Evolutionary conservation across 1,284 basidiomycete genomes (phyloP), one percentile per base, ranked within the genome.

Genomic region (Cryptococcus wingfieldii): DNA sequence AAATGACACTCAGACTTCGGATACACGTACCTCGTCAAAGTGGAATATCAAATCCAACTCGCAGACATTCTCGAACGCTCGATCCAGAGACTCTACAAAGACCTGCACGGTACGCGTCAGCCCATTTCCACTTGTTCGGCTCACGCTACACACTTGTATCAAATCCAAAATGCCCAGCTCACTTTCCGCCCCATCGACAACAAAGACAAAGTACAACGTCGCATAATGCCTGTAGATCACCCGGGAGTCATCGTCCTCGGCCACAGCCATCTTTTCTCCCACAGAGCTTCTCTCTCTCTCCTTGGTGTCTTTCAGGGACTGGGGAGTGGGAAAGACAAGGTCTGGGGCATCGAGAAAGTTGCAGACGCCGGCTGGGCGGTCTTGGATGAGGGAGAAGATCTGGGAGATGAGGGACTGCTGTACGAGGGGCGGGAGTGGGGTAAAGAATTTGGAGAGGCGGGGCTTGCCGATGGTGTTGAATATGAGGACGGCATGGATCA

Each of bases 11-110:
- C 19, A 16, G 9, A n/a, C 37, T 38, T 16, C 13, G 31, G 18
- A 13, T 13, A 37, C 41, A 68, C 81, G 42, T 59, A 92, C 94
- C 80, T 98, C 90, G 74, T 98, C 95, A 69, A 97, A 98, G 77
- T 98, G 92, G 76, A 98, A 98, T 56, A 98, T 95, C 27, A 99
- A 82, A 74, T 99, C 96, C 46, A 99, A 81, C 77, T 99, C 96
- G 79, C 96, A 98, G 0, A 99, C 96, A 69, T 98, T 98, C 79
- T 97, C 93, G 71, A 98, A 99, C 25, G 90, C 87, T 46, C 91
- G 82, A 74, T 99, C 96, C 28, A 99, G 81, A 1, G 90, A 88
- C 79, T 99, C 96, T 47, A 99, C 96, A 70, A 99, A 93, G 12
- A 98, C 95, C 91, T 85, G 52, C 3, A 18, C 31, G 44, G 31